Evolutionary conservation across 2,329 filamentous ascomycete genomes (phyloP), one percentile per base, ranked within the genome.

Genomic region (Xylariaceae sp.): DNA sequence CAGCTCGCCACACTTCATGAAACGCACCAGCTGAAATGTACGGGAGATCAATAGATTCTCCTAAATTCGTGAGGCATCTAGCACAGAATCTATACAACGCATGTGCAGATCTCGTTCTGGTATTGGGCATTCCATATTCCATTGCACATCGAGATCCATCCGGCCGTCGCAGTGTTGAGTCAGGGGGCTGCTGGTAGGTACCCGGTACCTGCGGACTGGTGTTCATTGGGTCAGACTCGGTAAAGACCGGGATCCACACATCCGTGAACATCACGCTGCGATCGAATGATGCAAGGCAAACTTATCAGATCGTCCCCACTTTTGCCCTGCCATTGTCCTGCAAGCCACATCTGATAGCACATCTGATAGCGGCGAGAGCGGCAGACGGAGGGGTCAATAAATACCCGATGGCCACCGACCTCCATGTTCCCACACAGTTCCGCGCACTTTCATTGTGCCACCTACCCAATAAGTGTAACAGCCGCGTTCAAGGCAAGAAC

Each of bases 341-440:
- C 58, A 67, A 59, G 66, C 47, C 58, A 59, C 64, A 69, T 67
- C 67, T 69, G 66, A 68, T 69, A 69, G 23, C 23, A 30, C 23
- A 30, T 30, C 23, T 30, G 23, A 30, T 30, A 30, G 23, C 23
- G 23, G 23, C 23, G 23, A 30, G 23, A 30, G 66, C 66, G 67
- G 66, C 66, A 68, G 68, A 65, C 23, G 51, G 44, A 15, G 62
- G 60, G 39, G 62, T 66, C 63, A 45, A 45, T n/a, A 60, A 35
- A 47, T 60, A 61, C 45, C 57, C 39, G 55, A 58, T 59, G 54
- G 55, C 61, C 58, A 50, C 51, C 34, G 17, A 23, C 50, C 34
- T 15, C 18, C 23, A 30, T 30, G 23, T 30, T 30, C 23, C 23
- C 48, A 13, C 37, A 42, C 48, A 30, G 47, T 18, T 4, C 23